Percentiles rank a stretch among this genome's conserved stretches.
Evolutionary conservation across 116 monocot species (phyloP).

Genomic region (Zostera marina): DNA sequence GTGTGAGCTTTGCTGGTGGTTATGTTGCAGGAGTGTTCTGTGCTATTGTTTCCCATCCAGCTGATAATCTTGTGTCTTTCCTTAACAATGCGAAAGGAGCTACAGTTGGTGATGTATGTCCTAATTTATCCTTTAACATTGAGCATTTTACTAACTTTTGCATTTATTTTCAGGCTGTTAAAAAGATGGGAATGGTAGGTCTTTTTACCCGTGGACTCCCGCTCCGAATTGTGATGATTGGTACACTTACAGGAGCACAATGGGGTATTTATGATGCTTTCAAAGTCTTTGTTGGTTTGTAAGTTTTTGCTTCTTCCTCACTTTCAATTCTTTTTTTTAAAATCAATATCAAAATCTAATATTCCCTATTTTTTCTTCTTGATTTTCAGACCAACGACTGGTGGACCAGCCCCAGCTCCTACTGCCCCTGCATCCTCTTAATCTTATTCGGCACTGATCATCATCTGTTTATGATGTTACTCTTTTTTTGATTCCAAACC

Average conservation of each 20-base stretch:
- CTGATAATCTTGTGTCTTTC: conserved; percentile 84
- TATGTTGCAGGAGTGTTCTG: conserved; percentile 66
- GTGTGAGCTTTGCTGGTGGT: conserved; percentile 62
- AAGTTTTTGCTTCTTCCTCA: conserved; percentile 3
- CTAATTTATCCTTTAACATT: neutral
- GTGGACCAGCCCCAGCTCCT: neutral
- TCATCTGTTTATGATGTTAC: neutral
- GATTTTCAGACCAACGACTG: conserved; percentile 3
- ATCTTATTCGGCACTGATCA: neutral
- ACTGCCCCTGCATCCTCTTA: neutral
- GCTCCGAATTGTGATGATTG: conserved; percentile 18
- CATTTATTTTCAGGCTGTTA: conserved; percentile 37
- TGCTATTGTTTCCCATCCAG: conserved; percentile 76
- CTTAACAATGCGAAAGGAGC: conserved; percentile 78
- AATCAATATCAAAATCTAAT: neutral
- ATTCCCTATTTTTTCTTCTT: neutral
- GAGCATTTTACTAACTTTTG: neutral
- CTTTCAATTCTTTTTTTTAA: neutral
- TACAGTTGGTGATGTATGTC: conserved; percentile 57
- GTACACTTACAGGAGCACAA: conserved; percentile 17
- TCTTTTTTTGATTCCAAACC: no score
- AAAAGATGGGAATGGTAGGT: conserved; percentile 25
- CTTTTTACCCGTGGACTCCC: conserved; percentile 14
- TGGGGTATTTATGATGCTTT: conserved; percentile 18
- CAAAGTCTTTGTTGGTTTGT: conserved; percentile 20